A percentile compares a stretch with the other conserved stretches of the same genome.
These are phyloP conservation scores for Hypoxylon fragiforme DNA, from an alignment of 495 filamentous ascomycete species.

Conservation along the genomic window DNA sequence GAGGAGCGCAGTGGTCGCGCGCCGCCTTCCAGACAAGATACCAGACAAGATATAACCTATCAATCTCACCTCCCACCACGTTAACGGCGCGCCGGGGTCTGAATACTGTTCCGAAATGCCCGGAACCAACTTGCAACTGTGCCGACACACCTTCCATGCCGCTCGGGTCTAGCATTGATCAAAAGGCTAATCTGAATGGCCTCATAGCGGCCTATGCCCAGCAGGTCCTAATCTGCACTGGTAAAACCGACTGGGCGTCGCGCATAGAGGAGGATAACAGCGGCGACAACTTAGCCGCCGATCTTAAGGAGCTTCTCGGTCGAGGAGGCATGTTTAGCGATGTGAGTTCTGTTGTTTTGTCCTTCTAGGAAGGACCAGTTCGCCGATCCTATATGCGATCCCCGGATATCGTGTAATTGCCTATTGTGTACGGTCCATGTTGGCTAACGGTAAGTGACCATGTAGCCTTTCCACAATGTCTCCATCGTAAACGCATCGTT, in stretches of 20 bases:
- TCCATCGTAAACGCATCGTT: constrained; percentile 74
- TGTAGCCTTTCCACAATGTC: constrained; percentile 78
- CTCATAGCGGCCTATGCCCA: constrained; percentile 79
- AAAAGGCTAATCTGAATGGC: constrained; percentile 64
- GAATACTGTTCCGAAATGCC: constrained; percentile 64
- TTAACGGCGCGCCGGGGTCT: constrained; percentile 34
- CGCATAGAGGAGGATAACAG: constrained; percentile 61
- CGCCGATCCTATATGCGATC: constrained; percentile 13
- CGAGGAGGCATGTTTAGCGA: constrained; percentile 69
- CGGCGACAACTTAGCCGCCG: constrained; percentile 66
- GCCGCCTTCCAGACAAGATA: constrained; percentile 9
- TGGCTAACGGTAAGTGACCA: constrained; percentile 26
- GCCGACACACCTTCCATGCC: constrained; percentile 66
- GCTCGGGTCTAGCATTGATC: constrained; percentile 73
- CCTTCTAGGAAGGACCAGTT: constrained; percentile 9
- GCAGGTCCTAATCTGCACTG: constrained; percentile 82
- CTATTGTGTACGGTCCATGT: background rate
- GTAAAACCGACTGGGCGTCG: constrained; percentile 77
- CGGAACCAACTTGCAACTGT: constrained; percentile 72
- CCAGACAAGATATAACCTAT: background rate
- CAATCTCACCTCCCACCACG: background rate
- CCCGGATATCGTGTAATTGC: constrained; percentile 3
- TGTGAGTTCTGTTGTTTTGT: constrained; percentile 53
- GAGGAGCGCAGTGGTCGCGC: constrained; percentile 22
- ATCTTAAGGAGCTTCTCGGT: constrained; percentile 68